phyloP scores from a whole-genome alignment of 441 rosid genomes.

The Brassica hybrid region DNA sequence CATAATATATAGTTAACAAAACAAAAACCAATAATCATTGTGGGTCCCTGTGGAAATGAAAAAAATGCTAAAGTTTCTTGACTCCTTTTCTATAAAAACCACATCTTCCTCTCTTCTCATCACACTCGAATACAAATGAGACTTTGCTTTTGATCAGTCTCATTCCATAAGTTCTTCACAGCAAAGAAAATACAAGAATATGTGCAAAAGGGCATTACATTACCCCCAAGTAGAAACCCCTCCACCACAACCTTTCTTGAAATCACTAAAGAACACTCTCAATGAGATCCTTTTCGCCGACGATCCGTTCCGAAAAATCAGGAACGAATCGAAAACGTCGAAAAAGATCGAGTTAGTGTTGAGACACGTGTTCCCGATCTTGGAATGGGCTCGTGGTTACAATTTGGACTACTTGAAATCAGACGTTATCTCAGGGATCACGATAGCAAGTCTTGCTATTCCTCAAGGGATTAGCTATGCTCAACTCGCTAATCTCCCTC shows the following conservation, averaged over 20 bases:
- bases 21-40: background rate
- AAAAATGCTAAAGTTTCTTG: background rate
- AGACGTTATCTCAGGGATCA: conserved; percentile 61
- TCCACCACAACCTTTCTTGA: conserved; percentile 55
- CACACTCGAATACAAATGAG: background rate
- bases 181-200: background rate
- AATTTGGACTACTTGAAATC: conserved; percentile 58
- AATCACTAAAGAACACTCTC: conserved; percentile 47
- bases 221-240: conserved; percentile 51
- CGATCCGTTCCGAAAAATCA: conserved; percentile 61
- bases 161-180: background rate
- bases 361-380: conserved; percentile 53
- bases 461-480: conserved; percentile 81
- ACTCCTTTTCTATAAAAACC: background rate
- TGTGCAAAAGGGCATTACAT: conserved; percentile 8
- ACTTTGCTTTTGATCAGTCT: conserved; percentile 1
- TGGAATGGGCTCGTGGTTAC: conserved; percentile 71
- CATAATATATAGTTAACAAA: background rate
- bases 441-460: conserved; percentile 71
- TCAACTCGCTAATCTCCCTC: conserved; percentile 61
- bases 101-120: conserved; percentile 1
- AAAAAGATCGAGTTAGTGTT: conserved; percentile 52
- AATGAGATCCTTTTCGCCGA: conserved; percentile 66
- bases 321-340: conserved; percentile 45
- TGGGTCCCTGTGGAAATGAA: background rate